Percentiles rank a stretch among this genome's conserved stretches.
Conservation (phyloP, 495 filamentous ascomycete genomes). For the Bombardia bombarda region DNA sequence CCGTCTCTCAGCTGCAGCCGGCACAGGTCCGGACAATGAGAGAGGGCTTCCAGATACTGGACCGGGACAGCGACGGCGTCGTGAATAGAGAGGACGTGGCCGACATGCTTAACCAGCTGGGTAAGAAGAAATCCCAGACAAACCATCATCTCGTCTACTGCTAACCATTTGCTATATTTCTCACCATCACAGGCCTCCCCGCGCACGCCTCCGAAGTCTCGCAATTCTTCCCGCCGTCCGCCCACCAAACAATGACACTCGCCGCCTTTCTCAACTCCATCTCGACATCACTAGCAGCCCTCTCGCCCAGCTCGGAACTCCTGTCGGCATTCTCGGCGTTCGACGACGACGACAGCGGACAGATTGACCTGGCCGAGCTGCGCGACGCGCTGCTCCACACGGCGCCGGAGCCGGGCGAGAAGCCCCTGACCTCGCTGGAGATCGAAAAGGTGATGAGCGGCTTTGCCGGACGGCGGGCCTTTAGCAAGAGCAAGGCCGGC, state of each 20-base stretch:
- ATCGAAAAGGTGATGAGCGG: slow-evolving; percentile 76
- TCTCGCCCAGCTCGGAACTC: slow-evolving; percentile 70
- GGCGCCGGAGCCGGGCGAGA: slow-evolving; percentile 63
- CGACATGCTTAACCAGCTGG: slow-evolving; percentile 72
- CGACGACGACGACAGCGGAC: slow-evolving; percentile 90
- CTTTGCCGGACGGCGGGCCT: slow-evolving; percentile 74
- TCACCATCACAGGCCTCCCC: slow-evolving; percentile 34
- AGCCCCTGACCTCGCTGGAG: slow-evolving; percentile 60
- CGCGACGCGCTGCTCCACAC: slow-evolving; percentile 77
- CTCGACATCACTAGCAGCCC: slow-evolving; percentile 57
- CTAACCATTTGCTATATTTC: too few species aligned
- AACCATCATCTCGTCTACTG: neutral
- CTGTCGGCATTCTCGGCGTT: slow-evolving; percentile 86
- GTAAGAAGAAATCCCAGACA: slow-evolving; percentile 26
- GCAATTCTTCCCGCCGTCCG: slow-evolving; percentile 66
- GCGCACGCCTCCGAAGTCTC: slow-evolving; percentile 51
- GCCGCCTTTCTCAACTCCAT: slow-evolving; percentile 76
- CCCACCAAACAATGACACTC: slow-evolving; percentile 65
- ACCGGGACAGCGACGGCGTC: slow-evolving; percentile 68
- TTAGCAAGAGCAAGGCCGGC: slow-evolving; percentile 47
- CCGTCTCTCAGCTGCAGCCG: slow-evolving; percentile 54
- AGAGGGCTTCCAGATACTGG: slow-evolving; percentile 81
- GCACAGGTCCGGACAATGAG: slow-evolving; percentile 67
- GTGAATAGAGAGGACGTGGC: slow-evolving; percentile 71
- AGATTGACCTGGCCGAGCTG: slow-evolving; percentile 77